Base-by-base conservation (phyloP, 345 rosid genomes). In the Gossypium raimondii region DNA sequence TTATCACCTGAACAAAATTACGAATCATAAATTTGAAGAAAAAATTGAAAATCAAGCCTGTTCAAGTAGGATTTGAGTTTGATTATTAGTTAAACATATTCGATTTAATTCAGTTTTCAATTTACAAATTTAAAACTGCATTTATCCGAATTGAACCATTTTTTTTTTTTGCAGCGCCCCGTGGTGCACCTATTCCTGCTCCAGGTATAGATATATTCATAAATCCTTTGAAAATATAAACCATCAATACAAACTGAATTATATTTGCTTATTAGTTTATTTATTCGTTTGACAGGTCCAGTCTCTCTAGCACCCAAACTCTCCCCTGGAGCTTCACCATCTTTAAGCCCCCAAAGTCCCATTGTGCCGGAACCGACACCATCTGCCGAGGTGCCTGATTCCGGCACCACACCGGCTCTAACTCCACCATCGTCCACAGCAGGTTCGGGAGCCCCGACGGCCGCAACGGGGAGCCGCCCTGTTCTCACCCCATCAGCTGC, bases 181-280 rank as follows among this genome's bases (percentile, higher is more conserved):
- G 86, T 52, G 83, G 77, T 20, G 59, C 88, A 7, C 93, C 98
- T 58, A 27, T 87, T 85, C 89, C 97, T 72, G 86, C 97, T 79
- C 93, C 97, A 78, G 98, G 98, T 89, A 83, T 17, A 18, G 20
- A 27, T 29, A 17, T 38, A 14, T 9, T 20, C 16, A 27, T 13
- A 60, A 34, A 34, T n/a, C 43, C 29, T 51, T 56, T 47, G 27
- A 12, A 51, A 13, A 51, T 10, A 16, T 3, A 2, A 55, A 55
- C n/a, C 10, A n/a, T 22, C 3, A 1, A 8, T n/a, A 11, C 53
- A 7, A 50, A 29, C 24, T 27, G 73, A 51, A 52, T 2, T 6
- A 24, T 55, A 55, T 11, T 4, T 7, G 25, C 57, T 45, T 13
- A 63, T 12, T 14, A 44, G 6, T 44, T 5, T 45, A 10, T 5